Evolutionary conservation across 1,284 basidiomycete species (phyloP).

Genomic region (Apiotrichum veenhuisii): DNA sequence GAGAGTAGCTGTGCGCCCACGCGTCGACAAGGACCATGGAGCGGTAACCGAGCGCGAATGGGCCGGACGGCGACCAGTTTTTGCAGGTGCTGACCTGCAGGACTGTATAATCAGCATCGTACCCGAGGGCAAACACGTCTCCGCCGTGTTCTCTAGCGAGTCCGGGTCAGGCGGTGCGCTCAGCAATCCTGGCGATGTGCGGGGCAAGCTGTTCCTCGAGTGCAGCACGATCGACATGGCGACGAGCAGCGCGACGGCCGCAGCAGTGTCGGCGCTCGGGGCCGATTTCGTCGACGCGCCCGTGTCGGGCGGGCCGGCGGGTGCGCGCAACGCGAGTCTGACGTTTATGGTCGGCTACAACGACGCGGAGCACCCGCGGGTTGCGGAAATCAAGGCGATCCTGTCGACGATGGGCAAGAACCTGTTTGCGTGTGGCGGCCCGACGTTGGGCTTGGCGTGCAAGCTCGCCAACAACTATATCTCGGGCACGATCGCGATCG

Average conservation of each 20-base stretch:
- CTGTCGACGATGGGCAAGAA: conserved; percentile 9
- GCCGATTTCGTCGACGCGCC: conserved; percentile 12
- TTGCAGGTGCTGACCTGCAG: background rate
- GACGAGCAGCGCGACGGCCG: background rate
- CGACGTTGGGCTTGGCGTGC: conserved; percentile 9
- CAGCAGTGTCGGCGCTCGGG: background rate
- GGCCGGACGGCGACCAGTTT: no score
- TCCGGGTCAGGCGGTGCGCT: background rate
- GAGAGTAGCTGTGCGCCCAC: no score
- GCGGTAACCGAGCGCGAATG: no score
- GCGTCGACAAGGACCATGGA: no score
- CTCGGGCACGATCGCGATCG: conserved; percentile 15
- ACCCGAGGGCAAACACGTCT: conserved; percentile 9
- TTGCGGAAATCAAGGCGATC: background rate
- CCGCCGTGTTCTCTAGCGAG: background rate
- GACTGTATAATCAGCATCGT: conserved; percentile 10
- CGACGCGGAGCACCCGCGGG: conserved; percentile 3
- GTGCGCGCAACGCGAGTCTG: background rate
- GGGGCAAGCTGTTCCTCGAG: conserved; percentile 11
- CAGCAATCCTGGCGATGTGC: background rate
- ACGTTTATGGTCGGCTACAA: conserved; percentile 11
- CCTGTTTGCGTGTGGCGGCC: conserved; percentile 10
- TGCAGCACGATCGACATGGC: conserved; percentile 12
- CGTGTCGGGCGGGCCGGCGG: conserved; percentile 9
- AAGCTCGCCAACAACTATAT: conserved; percentile 18